Evolutionary conservation across 148 eudicot genomes (phyloP).

Genomic region (Amaranthus hypochondriacus): DNA sequence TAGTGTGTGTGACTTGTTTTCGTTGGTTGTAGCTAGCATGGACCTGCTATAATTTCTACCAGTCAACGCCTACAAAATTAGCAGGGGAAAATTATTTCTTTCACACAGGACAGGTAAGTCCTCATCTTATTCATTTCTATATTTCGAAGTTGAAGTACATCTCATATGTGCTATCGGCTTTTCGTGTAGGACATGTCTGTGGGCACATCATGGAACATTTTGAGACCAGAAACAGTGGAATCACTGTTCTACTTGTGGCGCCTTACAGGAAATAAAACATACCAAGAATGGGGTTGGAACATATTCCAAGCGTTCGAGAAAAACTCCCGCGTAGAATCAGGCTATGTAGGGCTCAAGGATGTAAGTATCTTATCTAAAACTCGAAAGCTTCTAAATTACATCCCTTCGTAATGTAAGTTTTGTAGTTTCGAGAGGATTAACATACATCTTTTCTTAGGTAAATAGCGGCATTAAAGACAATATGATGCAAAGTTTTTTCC

Average conservation of each 20-base stretch:
- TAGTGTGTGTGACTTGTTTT: constrained; percentile 14
- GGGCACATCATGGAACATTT: constrained; percentile 98
- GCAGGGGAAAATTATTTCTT: constrained; percentile 98
- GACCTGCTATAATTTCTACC: constrained; percentile 98
- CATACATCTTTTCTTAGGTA: constrained; percentile 37
- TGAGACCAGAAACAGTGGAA: constrained; percentile 98
- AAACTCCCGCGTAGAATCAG: constrained; percentile 80
- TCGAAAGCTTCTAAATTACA: neutral
- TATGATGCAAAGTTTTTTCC: constrained; percentile 94
- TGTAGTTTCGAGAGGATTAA: no score
- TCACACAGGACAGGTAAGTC: constrained; percentile 61
- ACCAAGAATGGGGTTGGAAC: constrained; percentile 99
- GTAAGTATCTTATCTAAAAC: constrained; percentile 43
- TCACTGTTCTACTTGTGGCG: constrained; percentile 98
- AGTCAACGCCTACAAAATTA: constrained; percentile 92
- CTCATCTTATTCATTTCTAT: neutral
- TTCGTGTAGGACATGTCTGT: constrained; percentile 80
- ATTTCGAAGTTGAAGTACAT: neutral
- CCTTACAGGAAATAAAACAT: constrained; percentile 92
- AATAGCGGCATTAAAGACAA: constrained; percentile 80
- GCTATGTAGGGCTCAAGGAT: constrained; percentile 98
- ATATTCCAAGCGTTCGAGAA: constrained; percentile 98
- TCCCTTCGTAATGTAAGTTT: no score
- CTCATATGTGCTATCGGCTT: neutral
- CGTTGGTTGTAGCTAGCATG: constrained; percentile 65